phyloP scores from a whole-genome alignment of 768 basidiomycete genomes.

The Gelatoporia subvermispora region DNA sequence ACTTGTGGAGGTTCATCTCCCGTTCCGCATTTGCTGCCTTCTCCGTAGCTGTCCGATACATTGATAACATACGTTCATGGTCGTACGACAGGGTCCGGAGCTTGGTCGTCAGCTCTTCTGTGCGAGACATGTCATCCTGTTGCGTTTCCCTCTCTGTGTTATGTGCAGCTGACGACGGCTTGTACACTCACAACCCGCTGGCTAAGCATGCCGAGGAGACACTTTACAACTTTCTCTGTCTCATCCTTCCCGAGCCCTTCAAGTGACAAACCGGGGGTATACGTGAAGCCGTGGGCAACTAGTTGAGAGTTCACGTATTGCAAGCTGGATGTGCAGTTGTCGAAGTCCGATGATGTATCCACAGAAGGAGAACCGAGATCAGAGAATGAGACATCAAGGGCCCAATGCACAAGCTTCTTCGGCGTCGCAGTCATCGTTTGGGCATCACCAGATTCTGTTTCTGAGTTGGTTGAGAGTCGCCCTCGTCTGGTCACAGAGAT shows the following conservation, averaged over 20 bases:
- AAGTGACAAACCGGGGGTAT: constrained; percentile 59
- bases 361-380: constrained; percentile 20
- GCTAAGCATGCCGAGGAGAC: constrained; percentile 68
- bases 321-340: constrained; percentile 52
- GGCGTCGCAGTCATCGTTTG: constrained; percentile 28
- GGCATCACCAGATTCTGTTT: background rate
- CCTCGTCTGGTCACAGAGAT: no score
- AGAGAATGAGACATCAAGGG: constrained; percentile 39
- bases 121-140: constrained; percentile 72
- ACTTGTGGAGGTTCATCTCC: constrained; percentile 71
- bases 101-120: constrained; percentile 72
- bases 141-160: background rate
- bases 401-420: constrained; percentile 51
- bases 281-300: constrained; percentile 72
- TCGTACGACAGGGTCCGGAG: constrained; percentile 77
- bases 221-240: constrained; percentile 59
- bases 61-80: constrained; percentile 64
- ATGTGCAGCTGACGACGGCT: background rate
- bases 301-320: constrained; percentile 82
- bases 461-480: no score
- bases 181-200: constrained; percentile 63
- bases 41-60: constrained; percentile 58
- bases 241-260: constrained; percentile 57
- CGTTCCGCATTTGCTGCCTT: constrained; percentile 68
- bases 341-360: constrained; percentile 40